A percentile compares a stretch with the other conserved stretches of the same genome.
These are phyloP conservation scores for Ephemerocybe angulata DNA, from an alignment of 768 basidiomycete species.

Conservation along the genomic window DNA sequence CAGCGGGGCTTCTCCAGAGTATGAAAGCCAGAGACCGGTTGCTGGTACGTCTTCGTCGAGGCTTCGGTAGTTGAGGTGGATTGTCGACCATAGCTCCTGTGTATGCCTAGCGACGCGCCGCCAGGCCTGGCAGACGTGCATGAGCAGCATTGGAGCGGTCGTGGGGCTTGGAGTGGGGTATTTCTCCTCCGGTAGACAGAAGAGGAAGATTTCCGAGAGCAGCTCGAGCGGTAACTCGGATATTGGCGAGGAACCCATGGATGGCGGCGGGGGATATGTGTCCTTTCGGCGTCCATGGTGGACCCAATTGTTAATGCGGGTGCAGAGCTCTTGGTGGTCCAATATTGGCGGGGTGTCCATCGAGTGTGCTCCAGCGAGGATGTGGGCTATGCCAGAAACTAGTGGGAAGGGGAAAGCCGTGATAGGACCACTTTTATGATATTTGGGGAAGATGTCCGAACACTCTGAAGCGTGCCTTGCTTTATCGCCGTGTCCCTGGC, in stretches of 20 bases:
- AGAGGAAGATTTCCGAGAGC: constrained; percentile 26
- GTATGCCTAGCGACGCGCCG: constrained; percentile 23
- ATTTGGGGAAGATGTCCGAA: constrained; percentile 6
- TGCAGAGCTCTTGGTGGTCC: constrained; percentile 1
- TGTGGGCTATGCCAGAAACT: not conserved
- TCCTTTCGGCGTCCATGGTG: not conserved
- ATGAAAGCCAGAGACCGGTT: constrained; percentile 25
- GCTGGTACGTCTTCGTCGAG: constrained; percentile 23
- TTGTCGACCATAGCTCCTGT: constrained; percentile 26
- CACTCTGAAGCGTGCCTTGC: not conserved
- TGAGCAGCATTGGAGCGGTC: constrained; percentile 27
- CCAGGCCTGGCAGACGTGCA: constrained; percentile 26
- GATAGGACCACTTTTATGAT: not conserved
- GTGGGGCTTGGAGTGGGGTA: constrained; percentile 23
- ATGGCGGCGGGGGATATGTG: constrained; percentile 4
- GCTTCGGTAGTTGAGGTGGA: constrained; percentile 31
- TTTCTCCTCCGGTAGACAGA: constrained; percentile 22
- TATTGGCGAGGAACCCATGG: constrained; percentile 16
- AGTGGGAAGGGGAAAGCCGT: not conserved
- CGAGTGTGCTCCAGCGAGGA: not conserved
- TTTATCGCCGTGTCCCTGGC: constrained; percentile 7
- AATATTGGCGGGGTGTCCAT: not conserved
- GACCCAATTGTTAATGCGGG: not conserved
- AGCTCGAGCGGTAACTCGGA: constrained; percentile 27
- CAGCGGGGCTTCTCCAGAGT: constrained; percentile 24